Conservation (phyloP, 73 alveolate genomes). For the Urostyla sp. region DNA sequence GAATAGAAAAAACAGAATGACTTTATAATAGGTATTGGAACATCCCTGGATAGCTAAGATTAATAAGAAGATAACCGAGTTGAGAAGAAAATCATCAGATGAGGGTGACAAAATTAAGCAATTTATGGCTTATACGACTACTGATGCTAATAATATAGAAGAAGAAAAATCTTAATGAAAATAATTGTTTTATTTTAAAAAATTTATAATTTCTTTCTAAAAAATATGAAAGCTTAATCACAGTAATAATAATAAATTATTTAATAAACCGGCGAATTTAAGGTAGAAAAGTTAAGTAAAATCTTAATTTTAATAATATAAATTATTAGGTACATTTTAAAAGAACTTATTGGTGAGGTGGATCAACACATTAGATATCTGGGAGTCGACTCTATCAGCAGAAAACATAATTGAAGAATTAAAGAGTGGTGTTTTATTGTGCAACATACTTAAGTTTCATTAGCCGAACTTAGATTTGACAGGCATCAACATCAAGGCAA, state of each 20-base stretch:
- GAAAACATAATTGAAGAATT: conserved; percentile 49
- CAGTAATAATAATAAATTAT: background rate
- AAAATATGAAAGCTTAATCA: too few species aligned
- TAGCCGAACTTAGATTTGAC: conserved; percentile 53
- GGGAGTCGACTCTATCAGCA: conserved; percentile 9
- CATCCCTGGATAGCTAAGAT: conserved; percentile 82
- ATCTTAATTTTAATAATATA: background rate
- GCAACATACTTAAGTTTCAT: conserved; percentile 41
- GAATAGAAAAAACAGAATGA: conserved; percentile 69
- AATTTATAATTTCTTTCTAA: too few species aligned
- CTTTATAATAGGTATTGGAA: conserved; percentile 74
- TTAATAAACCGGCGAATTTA: conserved; percentile 29
- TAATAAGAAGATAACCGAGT: conserved; percentile 22
- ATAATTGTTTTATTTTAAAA: too few species aligned
- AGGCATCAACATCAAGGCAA: conserved; percentile 28
- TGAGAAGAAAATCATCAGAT: conserved; percentile 46
- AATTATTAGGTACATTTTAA: conserved; percentile 1
- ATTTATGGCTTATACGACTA: conserved; percentile 36
- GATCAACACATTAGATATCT: conserved; percentile 53
- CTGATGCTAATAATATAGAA: conserved; percentile 4
- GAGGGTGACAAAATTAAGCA: conserved; percentile 29
- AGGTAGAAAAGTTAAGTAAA: conserved; percentile 45
- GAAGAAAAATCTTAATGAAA: too few species aligned
- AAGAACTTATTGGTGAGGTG: conserved; percentile 44
- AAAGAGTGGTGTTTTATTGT: conserved; percentile 35